Evolutionary conservation across 768 basidiomycete species (phyloP), one percentile per base, ranked within the genome.

Genomic region (Pleurotus salmoneostramineus): DNA sequence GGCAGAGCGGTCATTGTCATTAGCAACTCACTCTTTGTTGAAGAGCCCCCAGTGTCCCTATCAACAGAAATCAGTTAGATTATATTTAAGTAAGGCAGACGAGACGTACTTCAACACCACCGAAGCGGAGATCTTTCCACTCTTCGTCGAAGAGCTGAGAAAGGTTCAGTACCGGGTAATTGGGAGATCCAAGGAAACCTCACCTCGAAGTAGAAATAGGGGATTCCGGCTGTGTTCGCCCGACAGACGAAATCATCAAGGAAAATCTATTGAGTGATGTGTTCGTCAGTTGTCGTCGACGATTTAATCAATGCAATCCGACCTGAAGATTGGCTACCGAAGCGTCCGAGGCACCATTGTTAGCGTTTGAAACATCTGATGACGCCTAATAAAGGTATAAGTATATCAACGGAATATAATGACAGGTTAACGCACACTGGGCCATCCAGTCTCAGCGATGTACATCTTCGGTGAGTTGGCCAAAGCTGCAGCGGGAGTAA

Each of bases 381-480:
- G 89, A 88, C 62, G 78, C 67, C 87, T 88, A 58, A 40, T 27
- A 21, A 59, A 14, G 45, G 47, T 48, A 32, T 52, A 54, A 45
- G 12, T 17, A 37, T n/a, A 15, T 15, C 7, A 17, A 49, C 48
- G 49, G 27, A n/a, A 35, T 34, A 8, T 5, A 47, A 5, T 45
- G 43, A 37, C 43, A 47, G 44, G 12, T 36, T 50, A 46, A 65
- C 80, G 51, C 71, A 89, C 89, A 50, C 90, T 82, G 34, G 92
- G 81, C 81, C 68, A 65, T 54, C 91, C 91, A 11, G 95, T 97
- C 77, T 99, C 97, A 0, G 96, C 97, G 59, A 98, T 97, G 72
- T 84, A 95, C 81, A 93, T 87, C 46, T 77, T 67, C 0, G 95
- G 93, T 3, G 82, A 77, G 69, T 95, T 96, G 4, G 83, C n/a